Percentiles rank a stretch among this genome's conserved stretches.
Conservation (phyloP, 169 alveolate species). For the Perkinsus chesapeaki region DNA sequence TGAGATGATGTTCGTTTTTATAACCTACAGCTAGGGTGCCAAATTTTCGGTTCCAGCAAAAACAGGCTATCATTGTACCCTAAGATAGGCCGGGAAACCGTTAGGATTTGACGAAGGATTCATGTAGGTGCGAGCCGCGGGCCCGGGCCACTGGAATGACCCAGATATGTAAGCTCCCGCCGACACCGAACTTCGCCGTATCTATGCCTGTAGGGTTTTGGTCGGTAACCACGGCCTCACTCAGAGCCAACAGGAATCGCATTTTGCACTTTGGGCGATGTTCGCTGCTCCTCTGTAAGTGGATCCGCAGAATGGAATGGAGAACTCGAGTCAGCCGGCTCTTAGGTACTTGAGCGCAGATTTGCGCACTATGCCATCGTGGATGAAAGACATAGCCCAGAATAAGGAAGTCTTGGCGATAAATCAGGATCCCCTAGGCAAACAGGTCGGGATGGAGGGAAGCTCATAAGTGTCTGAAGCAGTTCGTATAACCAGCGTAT, state of each 20-base stretch:
- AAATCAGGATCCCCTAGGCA: slow-evolving; percentile 56
- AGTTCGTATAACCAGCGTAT: not conserved
- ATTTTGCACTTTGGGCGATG: slow-evolving; percentile 64
- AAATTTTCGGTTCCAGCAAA: not conserved
- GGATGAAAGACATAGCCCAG: slow-evolving; percentile 34
- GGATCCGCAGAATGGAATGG: slow-evolving; percentile 26
- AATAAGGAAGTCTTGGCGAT: slow-evolving; percentile 56
- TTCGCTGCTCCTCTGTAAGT: slow-evolving; percentile 59
- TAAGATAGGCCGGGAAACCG: too few species aligned
- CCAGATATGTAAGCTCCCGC: slow-evolving; percentile 61
- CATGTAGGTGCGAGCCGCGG: slow-evolving; percentile 29
- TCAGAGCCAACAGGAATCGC: slow-evolving; percentile 43
- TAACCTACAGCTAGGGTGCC: not conserved
- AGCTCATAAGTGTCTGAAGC: not conserved
- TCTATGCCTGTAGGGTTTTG: not conserved
- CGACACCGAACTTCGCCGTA: not conserved
- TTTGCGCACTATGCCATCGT: slow-evolving; percentile 36
- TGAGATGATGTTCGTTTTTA: not conserved
- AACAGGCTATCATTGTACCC: not conserved
- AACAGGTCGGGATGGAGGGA: slow-evolving; percentile 21
- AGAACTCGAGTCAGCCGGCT: not conserved
- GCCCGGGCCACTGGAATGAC: slow-evolving; percentile 65
- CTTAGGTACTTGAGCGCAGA: slow-evolving; percentile 22
- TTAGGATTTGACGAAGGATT: too few species aligned
- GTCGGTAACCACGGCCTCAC: slow-evolving; percentile 63